Base-by-base conservation (phyloP, 208 protist species). In the Porcisia hertigi region DNA sequence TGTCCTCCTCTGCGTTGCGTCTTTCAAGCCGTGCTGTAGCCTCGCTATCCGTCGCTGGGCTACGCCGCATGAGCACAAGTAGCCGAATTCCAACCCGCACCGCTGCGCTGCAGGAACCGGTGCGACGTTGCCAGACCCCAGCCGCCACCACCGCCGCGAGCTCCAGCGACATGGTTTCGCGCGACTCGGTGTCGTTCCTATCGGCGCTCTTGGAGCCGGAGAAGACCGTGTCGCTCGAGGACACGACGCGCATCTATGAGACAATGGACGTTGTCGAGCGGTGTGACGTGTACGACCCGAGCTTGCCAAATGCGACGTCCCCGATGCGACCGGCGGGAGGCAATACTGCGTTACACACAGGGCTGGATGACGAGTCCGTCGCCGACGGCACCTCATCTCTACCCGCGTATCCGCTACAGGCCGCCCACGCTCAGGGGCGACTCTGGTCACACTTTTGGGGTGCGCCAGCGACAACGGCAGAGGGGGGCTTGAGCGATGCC, bases 191-290 rank as follows among this genome's bases (percentile, higher is more conserved):
- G 7, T 60, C 89, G 0, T 94, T 97, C 73, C 82, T 95, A 11
- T 57, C 69, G 11, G 85, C 81, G 12, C 81, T 97, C 18, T 70
- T 97, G 25, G 81, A 95, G 59, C 92, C 92, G 0, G 83, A 80
- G 25, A 71, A 76, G 66, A 97, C 89, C 23, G 79, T 97, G 3
- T 23, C 81, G 8, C 80, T 97, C 0, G 81, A 81, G 63, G 92
- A 97, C 64, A 85, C 87, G 14, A 86, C 88, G 39, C 90, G 92
- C 49, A 94, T 87, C 36, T 97, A 97, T 79, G 57, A 63, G n/a
- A 90, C 88, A 3, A 94, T 97, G 92, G 90, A 97, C 72, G 84
- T 94, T 3, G 90, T 95, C 67, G 85, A 83, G n/a, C 82, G 76
- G 53, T 85, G 83, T 14, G 81, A 85, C 64, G 74, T 84, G 45